phyloP scores from a whole-genome alignment of 2,329 filamentous ascomycete species.

The Venturia oleaginea region DNA sequence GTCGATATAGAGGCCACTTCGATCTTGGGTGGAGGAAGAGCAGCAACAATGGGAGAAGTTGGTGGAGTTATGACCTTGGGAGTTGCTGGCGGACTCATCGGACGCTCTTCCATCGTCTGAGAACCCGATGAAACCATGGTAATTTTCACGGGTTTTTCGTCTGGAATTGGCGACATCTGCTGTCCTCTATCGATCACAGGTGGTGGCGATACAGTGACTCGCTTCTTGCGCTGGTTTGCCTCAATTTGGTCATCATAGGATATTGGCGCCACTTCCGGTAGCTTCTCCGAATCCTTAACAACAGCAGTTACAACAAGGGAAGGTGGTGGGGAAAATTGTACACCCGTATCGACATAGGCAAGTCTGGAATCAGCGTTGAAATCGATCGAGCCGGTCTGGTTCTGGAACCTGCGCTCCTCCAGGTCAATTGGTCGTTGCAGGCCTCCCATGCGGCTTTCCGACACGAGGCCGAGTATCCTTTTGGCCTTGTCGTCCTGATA shows the following conservation, averaged over 20 bases:
- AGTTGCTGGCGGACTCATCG: slow-evolving; percentile 54
- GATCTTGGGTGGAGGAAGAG: slow-evolving; percentile 25
- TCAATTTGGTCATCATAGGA: slow-evolving; percentile 44
- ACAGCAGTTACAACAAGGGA: slow-evolving; percentile 49
- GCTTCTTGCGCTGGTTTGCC: slow-evolving; percentile 65
- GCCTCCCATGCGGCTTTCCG: slow-evolving; percentile 19
- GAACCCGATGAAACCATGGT: slow-evolving; percentile 56
- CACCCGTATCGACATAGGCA: slow-evolving; percentile 63
- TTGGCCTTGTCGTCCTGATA: slow-evolving; percentile 38
- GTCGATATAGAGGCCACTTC: slow-evolving; percentile 50
- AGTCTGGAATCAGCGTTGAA: slow-evolving; percentile 16
- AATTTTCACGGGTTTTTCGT: background rate
- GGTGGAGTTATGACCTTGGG: slow-evolving; percentile 43
- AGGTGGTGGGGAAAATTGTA: slow-evolving; percentile 75
- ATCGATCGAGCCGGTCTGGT: background rate
- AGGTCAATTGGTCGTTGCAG: slow-evolving; percentile 21
- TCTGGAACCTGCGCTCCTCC: slow-evolving; percentile 17
- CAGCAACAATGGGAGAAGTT: slow-evolving; percentile 29
- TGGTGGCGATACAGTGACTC: slow-evolving; percentile 35
- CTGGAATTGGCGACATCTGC: slow-evolving; percentile 15
- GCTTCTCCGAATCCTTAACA: slow-evolving; percentile 10
- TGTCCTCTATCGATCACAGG: slow-evolving; percentile 13
- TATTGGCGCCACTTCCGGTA: background rate
- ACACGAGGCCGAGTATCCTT: slow-evolving; percentile 34
- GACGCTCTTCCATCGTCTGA: slow-evolving; percentile 52